Percentiles rank a stretch among this genome's conserved stretches.
Conservation (phyloP, 495 filamentous ascomycete genomes). For the Penicillium subrubescens region DNA sequence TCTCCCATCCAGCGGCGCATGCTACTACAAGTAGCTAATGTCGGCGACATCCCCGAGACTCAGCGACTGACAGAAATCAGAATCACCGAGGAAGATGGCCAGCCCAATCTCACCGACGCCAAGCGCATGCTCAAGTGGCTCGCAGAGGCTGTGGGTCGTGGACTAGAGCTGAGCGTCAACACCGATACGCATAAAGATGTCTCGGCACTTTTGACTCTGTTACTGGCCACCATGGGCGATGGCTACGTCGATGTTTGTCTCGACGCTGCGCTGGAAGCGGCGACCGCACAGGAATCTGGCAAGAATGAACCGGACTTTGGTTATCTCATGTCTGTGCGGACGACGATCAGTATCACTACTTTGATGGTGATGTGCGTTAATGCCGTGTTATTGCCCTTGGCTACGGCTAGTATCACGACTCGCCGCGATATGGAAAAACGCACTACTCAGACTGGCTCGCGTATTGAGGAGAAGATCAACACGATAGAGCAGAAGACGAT, state of each 20-base stretch:
- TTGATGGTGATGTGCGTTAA: slow-evolving; percentile 89
- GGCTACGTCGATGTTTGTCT: slow-evolving; percentile 93
- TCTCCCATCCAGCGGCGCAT: slow-evolving; percentile 81
- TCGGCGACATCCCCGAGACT: slow-evolving; percentile 56
- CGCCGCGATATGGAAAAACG: slow-evolving; percentile 89
- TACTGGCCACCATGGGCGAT: slow-evolving; percentile 87
- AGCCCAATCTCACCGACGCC: slow-evolving; percentile 76
- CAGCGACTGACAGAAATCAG: slow-evolving; percentile 70
- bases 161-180: slow-evolving; percentile 81
- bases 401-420: slow-evolving; percentile 83
- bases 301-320: slow-evolving; percentile 87
- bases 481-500: slow-evolving; percentile 83
- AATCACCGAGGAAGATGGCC: slow-evolving; percentile 84
- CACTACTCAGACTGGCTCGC: slow-evolving; percentile 67
- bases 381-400: slow-evolving; percentile 87
- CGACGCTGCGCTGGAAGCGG: slow-evolving; percentile 78
- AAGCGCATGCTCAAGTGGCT: slow-evolving; percentile 99
- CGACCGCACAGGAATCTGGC: slow-evolving; percentile 70
- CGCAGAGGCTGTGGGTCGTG: slow-evolving; percentile 91
- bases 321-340: slow-evolving; percentile 75
- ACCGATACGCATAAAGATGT: slow-evolving; percentile 95
- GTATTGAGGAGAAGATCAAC: slow-evolving; percentile 88
- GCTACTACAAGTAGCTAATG: slow-evolving; percentile 79
- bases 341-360: slow-evolving; percentile 85
- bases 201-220: slow-evolving; percentile 77